A percentile compares a stretch with the other conserved stretches of the same genome.
Evolutionary conservation across 805 yeast genomes (phyloP).

Genomic region (Candida silvicultrix): DNA sequence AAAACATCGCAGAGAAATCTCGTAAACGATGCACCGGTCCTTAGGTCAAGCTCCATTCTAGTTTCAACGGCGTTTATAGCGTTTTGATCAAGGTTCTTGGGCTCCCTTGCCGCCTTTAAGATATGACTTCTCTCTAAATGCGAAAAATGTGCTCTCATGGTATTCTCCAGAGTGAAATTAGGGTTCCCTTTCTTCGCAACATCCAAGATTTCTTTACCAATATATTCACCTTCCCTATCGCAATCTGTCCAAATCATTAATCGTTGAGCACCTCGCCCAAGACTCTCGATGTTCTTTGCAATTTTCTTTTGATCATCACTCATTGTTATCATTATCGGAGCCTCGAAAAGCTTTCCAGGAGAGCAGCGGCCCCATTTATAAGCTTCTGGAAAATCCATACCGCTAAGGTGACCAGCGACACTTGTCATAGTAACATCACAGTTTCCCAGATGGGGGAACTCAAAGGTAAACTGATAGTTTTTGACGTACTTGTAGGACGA

Average conservation of each 20-base stretch:
- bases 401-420: constrained; percentile 80
- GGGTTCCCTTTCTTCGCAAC: constrained; percentile 53
- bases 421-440: constrained; percentile 88
- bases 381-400: constrained; percentile 55
- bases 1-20: constrained; percentile 61
- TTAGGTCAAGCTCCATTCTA: constrained; percentile 78
- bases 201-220: constrained; percentile 75
- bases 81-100: constrained; percentile 53
- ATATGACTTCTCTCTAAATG: constrained; percentile 79
- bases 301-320: constrained; percentile 36
- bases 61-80: constrained; percentile 82
- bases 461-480: constrained; percentile 72
- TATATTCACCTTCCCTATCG: constrained; percentile 93
- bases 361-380: constrained; percentile 61
- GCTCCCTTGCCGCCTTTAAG: constrained; percentile 64
- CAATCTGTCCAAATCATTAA: constrained; percentile 98
- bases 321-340: constrained; percentile 46
- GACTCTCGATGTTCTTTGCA: constrained; percentile 59
- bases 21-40: constrained; percentile 88
- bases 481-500: constrained; percentile 57
- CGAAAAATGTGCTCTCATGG: constrained; percentile 79
- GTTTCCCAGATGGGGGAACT: constrained; percentile 53
- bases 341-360: constrained; percentile 64
- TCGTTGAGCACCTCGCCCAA: constrained; percentile 52
- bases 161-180: constrained; percentile 36